Base-by-base conservation (phyloP, 768 basidiomycete genomes). In the Boletus huronensis region DNA sequence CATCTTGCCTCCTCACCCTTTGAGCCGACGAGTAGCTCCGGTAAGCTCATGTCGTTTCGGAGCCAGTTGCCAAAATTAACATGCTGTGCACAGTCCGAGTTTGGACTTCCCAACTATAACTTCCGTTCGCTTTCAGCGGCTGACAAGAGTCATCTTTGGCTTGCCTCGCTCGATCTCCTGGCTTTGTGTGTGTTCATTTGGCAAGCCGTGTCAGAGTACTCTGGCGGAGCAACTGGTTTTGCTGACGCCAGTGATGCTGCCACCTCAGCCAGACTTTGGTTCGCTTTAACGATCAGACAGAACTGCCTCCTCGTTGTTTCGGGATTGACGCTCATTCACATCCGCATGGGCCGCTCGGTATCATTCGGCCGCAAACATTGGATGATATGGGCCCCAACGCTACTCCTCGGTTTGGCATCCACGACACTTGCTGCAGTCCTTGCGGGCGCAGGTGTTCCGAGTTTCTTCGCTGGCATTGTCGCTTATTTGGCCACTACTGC, bases 91-190 rank as follows among this genome's bases (percentile, higher is more conserved):
- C 67, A 90, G 88, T 80, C 87, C 62, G 85, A 88, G 73, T 89
- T 88, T 68, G 85, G 85, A 58, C 78, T 87, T 54, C 87, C 85
- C 57, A 83, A 82, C 65, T 65, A 59, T 42, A 65, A 64, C 47
- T 86, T 82, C 69, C 78, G 77, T 60, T 80, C 80, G 16, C 77
- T 90, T 56, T 84, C 87, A 36, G 72, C 79, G 35, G 82, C 83
- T 48, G 83, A 88, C 69, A 85, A 87, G 72, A 79, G 78, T 56
- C 86, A 88, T 65, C 62, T 90, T 44, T 90, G 88, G 87, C 74
- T 90, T 47, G 84, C 87, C 55, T 71, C 76, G 26, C 78, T 86
- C 43, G 88, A 90, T 62, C 62, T 89, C 29, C 48, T 86, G 41
- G 82, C 85, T 13, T 75, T 90, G 34, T 71, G 69, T 29, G 66